Evolutionary conservation across 1,139 yeast species (phyloP), one percentile per base, ranked within the genome.

Genomic region (Kazachstania sp.): DNA sequence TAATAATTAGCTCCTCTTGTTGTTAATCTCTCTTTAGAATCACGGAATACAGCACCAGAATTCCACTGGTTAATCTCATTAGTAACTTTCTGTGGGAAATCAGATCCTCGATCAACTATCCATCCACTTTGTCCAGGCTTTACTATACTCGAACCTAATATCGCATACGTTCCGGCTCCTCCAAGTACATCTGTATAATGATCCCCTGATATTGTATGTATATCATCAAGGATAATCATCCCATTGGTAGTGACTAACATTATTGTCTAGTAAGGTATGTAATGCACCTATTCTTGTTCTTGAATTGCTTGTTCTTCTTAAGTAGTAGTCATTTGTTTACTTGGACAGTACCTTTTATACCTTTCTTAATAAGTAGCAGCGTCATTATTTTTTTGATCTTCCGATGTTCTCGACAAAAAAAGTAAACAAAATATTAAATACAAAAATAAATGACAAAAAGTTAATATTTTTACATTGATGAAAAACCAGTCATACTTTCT

Each of bases 171-270:
- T 0, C 95, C 97, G 1, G 90, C 97, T 0, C 97, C 97, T 0
- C 97, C 97, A 39, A 86, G 72, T 8, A 88, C 72, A 59, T 86
- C 69, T 45, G 65, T 61, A 28, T 77, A 76, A 0, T 77, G 58
- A 1, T 66, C 63, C 6, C 73, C 68, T 20, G 70, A 66, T 8
- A 68, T 60, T 6, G 66, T 61, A 48, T 78, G 80, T 56, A 88
- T 86, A 53, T 86, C 95, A 63, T 90, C 97, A n/a, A 90, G 75
- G 57, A 90, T 87, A 65, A 87, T 84, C 88, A 90, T 83, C 44
- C 97, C 97, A 66, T 86, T 70, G 1, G 94, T 77, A 13, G 81
- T 70, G 51, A 82, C 71, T 18, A 43, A 26, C 20, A 29, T 43
- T 23, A 2, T 4, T 23, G 3, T 23, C 13, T 16, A 5, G 23